Base-by-base conservation (phyloP, 225 moss, liverwort and hornwort species). In the Marchantia paleacea region DNA sequence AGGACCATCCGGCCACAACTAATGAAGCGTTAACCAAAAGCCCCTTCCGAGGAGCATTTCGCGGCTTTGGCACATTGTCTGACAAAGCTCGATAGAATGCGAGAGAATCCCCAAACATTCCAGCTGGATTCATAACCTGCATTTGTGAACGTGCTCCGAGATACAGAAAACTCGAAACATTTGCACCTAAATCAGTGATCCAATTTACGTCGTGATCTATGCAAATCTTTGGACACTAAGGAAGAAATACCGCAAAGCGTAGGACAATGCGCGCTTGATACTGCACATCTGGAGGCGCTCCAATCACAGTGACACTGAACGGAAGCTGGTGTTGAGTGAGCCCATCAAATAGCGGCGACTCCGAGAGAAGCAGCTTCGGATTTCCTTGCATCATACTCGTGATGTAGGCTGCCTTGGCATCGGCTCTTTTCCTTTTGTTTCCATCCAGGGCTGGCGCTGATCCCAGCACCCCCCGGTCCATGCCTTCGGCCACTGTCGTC, bases 301-400 rank as follows among this genome's bases (percentile, higher is more conserved):
- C 90, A 52, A 92, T 69, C 50, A 83, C 77, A 73, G 88, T 84
- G 19, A 88, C 89, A 54, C 14, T 82, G 73, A 93, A 92, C 19
- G 93, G 93, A 55, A 93, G 84, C 80, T 93, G 90, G 83, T 93
- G 93, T 81, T 93, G 93, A 25, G 93, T 93, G 67, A 91, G 85
- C 13, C 93, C 93, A 57, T 88, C 89, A 84, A 93, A 93, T 79
- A 90, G 77, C 11, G 90, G 93, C 51, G 93, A 93, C 60, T 93
- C 93, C 52, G 90, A 89, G 69, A 93, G 93, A 13, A 93, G 85
- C 79, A 93, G 90, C 89, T 93, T 93, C 53, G 93, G 93, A 80
- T 93, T 93, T 85, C 93, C 93, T 84, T 93, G 91, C 87, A 93
- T 93, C 93, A 93, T 93, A 86, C 93, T 93, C 73, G 87, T 88